Evolutionary conservation across 345 rosid genomes (phyloP), one percentile per base, ranked within the genome.

Genomic region (Noccaea bulbosa): DNA sequence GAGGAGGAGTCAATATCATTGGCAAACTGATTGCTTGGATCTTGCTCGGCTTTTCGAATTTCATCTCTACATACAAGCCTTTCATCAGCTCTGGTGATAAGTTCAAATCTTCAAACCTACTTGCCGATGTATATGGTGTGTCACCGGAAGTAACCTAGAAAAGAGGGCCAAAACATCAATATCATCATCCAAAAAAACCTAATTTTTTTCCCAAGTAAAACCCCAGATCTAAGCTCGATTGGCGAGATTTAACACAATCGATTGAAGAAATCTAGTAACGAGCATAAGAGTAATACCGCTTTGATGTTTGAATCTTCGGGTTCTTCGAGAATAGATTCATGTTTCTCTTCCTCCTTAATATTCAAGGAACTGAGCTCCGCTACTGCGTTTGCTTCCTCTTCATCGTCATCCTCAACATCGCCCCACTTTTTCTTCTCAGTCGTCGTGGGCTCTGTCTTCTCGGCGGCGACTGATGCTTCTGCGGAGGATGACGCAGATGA

Each of bases 21-120:
- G 99, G 99, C 68, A 94, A 80, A 67, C 88, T 94, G 35, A 89
- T 83, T 1, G 95, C 95, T 80, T 94, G 99, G 46, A 94, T 91
- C 86, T 89, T 91, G 63, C 99, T 94, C 1, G 99, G 99, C 76
- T 91, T 91, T 65, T 88, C 80, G 43, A 94, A 94, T 46, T 87
- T 89, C 99, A 94, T 94, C 70, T 91, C 96, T 0, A 86, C 96
- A 15, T 94, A 94, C 37, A 94, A 74, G 8, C 96, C 99, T 79
- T 94, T 94, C 75, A 94, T 68, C 65, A 94, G 69, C 63, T 94
- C 98, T 0, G 85, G 84, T 0, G 97, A 81, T 46, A 91, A 73
- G 57, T 84, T 89, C 78, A 94, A 83, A 44, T 94, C 99, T 49
- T 94, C 99, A 66, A 91, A 94, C 3, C 82, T 74, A 45, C 83